phyloP scores from a whole-genome alignment of 805 yeast species.

The Candida patagonica region DNA sequence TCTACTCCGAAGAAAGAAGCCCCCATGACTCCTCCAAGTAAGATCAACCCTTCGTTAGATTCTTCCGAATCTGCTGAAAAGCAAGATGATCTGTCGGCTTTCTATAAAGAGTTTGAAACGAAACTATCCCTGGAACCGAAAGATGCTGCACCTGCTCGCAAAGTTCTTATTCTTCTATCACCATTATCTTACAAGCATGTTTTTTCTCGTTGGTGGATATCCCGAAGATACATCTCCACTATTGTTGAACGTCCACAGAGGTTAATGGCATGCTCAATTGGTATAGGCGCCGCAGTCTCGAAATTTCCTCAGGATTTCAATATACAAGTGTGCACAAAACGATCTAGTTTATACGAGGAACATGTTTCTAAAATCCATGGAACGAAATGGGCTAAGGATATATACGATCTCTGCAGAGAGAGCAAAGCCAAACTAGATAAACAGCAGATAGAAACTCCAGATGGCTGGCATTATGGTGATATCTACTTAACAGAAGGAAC shows the following conservation, averaged over 20 bases:
- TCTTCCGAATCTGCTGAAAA: neutral
- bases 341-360: slow-evolving; percentile 37
- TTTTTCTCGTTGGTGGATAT: slow-evolving; percentile 69
- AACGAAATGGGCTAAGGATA: slow-evolving; percentile 53
- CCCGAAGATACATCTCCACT: slow-evolving; percentile 53
- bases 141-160: neutral
- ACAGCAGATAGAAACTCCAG: slow-evolving; percentile 65
- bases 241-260: slow-evolving; percentile 82
- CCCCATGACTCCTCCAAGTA: slow-evolving; percentile 2
- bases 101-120: slow-evolving; percentile 3
- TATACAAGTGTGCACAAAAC: slow-evolving; percentile 38
- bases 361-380: slow-evolving; percentile 71
- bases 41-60: slow-evolving; percentile 1
- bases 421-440: slow-evolving; percentile 45
- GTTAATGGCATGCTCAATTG: slow-evolving; percentile 64
- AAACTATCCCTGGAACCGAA: neutral
- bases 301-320: slow-evolving; percentile 35
- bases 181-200: slow-evolving; percentile 65
- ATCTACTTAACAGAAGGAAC: slow-evolving; percentile 63
- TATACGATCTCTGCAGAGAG: slow-evolving; percentile 48
- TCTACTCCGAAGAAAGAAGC: neutral
- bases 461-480: slow-evolving; percentile 75
- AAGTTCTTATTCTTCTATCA: slow-evolving; percentile 51
- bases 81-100: slow-evolving; percentile 5
- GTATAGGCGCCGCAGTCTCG: slow-evolving; percentile 65